Evolutionary conservation across 2,329 filamentous ascomycete genomes (phyloP), one percentile per base, ranked within the genome.

Genomic region (Trichoderma gracile): DNA sequence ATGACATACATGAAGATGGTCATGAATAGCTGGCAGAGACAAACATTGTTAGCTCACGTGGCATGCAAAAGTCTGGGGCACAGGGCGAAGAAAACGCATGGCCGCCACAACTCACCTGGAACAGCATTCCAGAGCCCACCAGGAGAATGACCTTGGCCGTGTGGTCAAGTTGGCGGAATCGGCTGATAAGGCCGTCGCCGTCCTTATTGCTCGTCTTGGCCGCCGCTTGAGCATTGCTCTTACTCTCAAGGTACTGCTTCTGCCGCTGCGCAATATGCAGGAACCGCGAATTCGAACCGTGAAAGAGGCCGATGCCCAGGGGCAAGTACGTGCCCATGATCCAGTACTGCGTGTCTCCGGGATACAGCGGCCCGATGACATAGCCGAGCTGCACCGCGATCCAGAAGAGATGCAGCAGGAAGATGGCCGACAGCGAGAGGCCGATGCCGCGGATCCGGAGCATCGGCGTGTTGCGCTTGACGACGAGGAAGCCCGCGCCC

Each of bases 281-380:
- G 63, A 89, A 84, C 58, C 84, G 83, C 66, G 78, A 81, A 72
- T 88, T 87, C 64, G 84, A 84, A 30, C 84, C 86, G 68, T 89
- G 86, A 71, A 89, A 89, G 2, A 89, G 77, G 17, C 85, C 86
- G 58, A 89, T 85, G 38, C 87, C 86, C 54, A 86, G 81, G 6
- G 87, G 87, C 7, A 89, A 76, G 71, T 84, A 86, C 50, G 85
- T 81, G 55, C 84, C 82, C 87, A 89, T 89, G 71, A 87, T 79
- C 83, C 85, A 89, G 71, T 81, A 89, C 71, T 88, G 83, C 10
- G 79, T 77, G 12, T 81, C 76, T 56, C 81, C 82, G 0, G 85
- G 81, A 27, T 75, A 71, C 2, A 77, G 66, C 0, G 73, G 69
- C 0, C 76, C 77, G 23, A 78, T 61, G 1, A 75, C 67, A 65